phyloP scores from a whole-genome alignment of 2,329 filamentous ascomycete genomes.

The Hymenotorrendiella dingleyae region DNA sequence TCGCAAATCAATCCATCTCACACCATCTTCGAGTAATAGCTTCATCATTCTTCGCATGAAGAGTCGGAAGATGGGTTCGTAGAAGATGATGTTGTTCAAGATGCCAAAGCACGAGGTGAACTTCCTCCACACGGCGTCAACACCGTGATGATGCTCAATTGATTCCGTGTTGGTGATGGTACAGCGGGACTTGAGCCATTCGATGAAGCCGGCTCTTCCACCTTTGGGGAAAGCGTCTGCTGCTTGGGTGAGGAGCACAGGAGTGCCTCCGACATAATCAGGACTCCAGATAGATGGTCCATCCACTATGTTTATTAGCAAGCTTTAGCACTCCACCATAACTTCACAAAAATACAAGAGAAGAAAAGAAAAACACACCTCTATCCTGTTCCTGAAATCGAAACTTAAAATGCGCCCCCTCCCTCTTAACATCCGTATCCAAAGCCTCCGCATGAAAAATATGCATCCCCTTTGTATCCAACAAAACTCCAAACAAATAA shows the following conservation, averaged over 20 bases:
- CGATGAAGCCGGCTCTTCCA: constrained; percentile 64
- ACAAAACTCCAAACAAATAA: constrained; percentile 66
- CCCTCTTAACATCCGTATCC: constrained; percentile 43
- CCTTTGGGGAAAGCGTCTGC: constrained; percentile 71
- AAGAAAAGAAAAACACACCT: constrained; percentile 10
- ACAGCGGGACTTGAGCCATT: constrained; percentile 70
- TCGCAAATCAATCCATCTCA: constrained; percentile 79
- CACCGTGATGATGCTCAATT: constrained; percentile 73
- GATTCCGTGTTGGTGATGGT: constrained; percentile 68
- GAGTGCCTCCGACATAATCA: constrained; percentile 46
- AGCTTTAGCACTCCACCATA: neutral
- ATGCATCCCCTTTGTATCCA: constrained; percentile 69
- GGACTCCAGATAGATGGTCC: constrained; percentile 57
- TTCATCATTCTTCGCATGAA: constrained; percentile 68
- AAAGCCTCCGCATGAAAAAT: constrained; percentile 56
- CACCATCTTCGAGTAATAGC: constrained; percentile 71
- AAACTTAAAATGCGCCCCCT: constrained; percentile 55
- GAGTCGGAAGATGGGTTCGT: constrained; percentile 80
- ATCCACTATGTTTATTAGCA: constrained; percentile 23
- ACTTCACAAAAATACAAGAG: neutral
- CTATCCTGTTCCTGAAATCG: constrained; percentile 45
- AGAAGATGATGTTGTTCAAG: constrained; percentile 70
- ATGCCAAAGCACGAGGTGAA: constrained; percentile 71
- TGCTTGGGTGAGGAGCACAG: constrained; percentile 42
- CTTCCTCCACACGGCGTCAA: constrained; percentile 79